Percentiles rank a stretch among this genome's conserved stretches.
Conservation (phyloP, 768 basidiomycete genomes). For the Tricholoma sp. region DNA sequence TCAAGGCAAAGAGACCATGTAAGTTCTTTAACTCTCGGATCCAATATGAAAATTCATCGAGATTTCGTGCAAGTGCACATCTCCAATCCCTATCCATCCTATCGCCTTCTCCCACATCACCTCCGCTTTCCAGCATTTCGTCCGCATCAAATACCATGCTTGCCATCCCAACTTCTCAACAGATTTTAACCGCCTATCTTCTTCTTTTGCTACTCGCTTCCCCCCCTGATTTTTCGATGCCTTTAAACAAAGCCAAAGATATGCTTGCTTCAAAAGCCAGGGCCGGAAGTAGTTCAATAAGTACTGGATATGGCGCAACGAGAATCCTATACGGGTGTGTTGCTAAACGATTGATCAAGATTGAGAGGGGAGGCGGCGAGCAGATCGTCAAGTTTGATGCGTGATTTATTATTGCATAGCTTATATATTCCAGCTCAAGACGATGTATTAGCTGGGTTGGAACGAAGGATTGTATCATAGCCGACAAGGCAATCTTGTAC, state of each 20-base stretch:
- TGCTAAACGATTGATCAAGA: slow-evolving; percentile 74
- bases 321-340: slow-evolving; percentile 72
- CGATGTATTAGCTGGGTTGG: too few species aligned
- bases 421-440: too few species aligned
- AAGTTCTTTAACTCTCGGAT: slow-evolving; percentile 18
- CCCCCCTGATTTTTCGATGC: slow-evolving; percentile 49
- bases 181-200: slow-evolving; percentile 66
- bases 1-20: slow-evolving; percentile 60
- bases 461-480: too few species aligned
- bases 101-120: slow-evolving; percentile 49
- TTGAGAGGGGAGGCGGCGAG: slow-evolving; percentile 70
- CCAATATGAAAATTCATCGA: slow-evolving; percentile 1
- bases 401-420: slow-evolving; percentile 16
- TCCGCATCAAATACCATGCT: slow-evolving; percentile 27
- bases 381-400: slow-evolving; percentile 72
- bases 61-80: slow-evolving; percentile 36
- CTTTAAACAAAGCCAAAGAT: slow-evolving; percentile 60
- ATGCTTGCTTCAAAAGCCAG: slow-evolving; percentile 41
- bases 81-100: slow-evolving; percentile 51
- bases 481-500: too few species aligned
- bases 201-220: slow-evolving; percentile 53
- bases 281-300: slow-evolving; percentile 24
- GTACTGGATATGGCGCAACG: slow-evolving; percentile 42
- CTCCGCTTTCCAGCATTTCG: slow-evolving; percentile 50
- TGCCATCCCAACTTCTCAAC: slow-evolving; percentile 52